Evolutionary conservation across 345 rosid genomes (phyloP).

Genomic region (Pistacia integerrima): DNA sequence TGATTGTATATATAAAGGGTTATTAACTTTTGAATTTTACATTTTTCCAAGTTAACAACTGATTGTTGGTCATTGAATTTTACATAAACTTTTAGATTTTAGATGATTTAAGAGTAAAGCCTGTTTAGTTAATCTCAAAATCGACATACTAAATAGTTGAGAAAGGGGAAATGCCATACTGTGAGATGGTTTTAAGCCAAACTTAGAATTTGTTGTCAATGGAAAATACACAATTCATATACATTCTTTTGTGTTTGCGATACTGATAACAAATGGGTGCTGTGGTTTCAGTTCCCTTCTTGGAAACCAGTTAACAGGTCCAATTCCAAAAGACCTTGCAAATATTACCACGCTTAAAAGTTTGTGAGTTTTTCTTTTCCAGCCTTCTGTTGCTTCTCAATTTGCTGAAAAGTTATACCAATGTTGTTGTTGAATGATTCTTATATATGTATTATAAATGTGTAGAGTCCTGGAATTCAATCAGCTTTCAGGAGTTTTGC

Average conservation of each 20-base stretch:
- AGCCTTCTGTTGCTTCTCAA: background rate
- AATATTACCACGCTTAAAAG: constrained; percentile 40
- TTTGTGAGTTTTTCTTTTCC: constrained; percentile 36
- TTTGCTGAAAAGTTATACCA: background rate
- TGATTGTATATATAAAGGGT: no score
- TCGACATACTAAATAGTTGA: no score
- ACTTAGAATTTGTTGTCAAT: no score
- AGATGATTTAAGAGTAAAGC: no score
- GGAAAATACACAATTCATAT: no score
- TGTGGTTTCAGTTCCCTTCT: constrained; percentile 38
- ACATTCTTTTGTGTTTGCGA: no score
- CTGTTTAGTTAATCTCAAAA: no score
- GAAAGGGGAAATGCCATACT: no score
- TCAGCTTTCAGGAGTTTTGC: constrained; percentile 37
- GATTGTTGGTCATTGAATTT: background rate
- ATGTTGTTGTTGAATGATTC: background rate
- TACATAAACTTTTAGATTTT: background rate
- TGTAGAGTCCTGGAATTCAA: constrained; percentile 27
- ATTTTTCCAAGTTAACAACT: no score
- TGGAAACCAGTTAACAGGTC: constrained; percentile 52
- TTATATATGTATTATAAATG: background rate
- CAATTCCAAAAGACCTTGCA: constrained; percentile 53
- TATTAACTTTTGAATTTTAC: no score
- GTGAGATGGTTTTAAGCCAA: no score
- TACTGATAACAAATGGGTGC: background rate